Evolutionary conservation across 805 yeast species (phyloP), one percentile per base, ranked within the genome.

Genomic region (Candida mattraensis): DNA sequence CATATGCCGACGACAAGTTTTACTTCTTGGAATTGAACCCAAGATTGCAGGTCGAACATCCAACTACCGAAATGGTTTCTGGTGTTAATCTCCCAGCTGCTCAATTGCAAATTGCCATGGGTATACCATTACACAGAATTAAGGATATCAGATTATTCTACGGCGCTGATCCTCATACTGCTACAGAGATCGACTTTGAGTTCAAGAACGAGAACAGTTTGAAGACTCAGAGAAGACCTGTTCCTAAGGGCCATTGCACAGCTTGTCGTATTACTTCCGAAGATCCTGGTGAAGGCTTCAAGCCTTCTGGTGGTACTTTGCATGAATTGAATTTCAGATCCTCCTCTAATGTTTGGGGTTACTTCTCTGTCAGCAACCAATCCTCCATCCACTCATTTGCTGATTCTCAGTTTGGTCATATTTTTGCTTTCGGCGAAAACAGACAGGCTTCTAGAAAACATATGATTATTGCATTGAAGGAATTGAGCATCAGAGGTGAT

Each of bases 191-290:
- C 50, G 99, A 93, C 64, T 93, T 88, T 53, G 88, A 83, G 47
- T 93, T 93, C 67, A 76, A 78, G 43, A 70, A 80, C 28, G 84
- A 83, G 51, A 78, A 74, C 39, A 73, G 94, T 18, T 69, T 78
- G 47, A 74, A 78, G 50, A 75, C 83, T 38, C 99, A 93, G 70
- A 80, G 97, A 64, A 79, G 78, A 53, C 99, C 99, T 23, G 76
- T 73, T 50, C 99, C 99, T 53, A 88, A 87, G 71, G 99, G 99
- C 42, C 99, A 93, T 66, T 86, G 96, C 66, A 93, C 98, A 30
- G 99, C 99, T 34, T 91, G 98, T 70, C 88, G 99, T 72, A 93
- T 93, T 63, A 93, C 99, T 22, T 87, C 96, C 10, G 99, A 93
- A 67, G 99, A 93, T 67, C 99, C 99, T 31, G 94, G 95, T 59